phyloP scores from a whole-genome alignment of 768 basidiomycete species.

The Cubamyces sp. region DNA sequence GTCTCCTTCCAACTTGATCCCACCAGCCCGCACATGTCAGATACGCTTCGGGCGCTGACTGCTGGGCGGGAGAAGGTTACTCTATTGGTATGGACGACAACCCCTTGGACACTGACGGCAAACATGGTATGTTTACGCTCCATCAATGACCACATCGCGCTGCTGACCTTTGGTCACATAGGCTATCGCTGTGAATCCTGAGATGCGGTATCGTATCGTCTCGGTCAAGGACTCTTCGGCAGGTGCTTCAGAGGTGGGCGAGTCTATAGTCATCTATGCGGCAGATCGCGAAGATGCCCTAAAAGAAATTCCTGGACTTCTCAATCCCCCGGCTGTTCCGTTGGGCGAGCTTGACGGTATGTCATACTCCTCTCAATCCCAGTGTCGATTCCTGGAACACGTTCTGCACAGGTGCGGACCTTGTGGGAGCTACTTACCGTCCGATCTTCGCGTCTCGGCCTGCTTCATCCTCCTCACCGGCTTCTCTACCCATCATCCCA shows the following conservation, averaged over 20 bases:
- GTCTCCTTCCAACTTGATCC: slow-evolving; percentile 72
- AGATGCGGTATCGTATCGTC: slow-evolving; percentile 52
- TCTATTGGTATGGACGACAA: slow-evolving; percentile 94
- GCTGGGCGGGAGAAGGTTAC: slow-evolving; percentile 42
- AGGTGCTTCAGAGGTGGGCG: slow-evolving; percentile 15
- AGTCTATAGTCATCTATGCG: slow-evolving; percentile 49
- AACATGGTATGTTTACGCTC: slow-evolving; percentile 73
- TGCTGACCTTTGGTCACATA: slow-evolving; percentile 34
- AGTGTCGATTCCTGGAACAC: not conserved
- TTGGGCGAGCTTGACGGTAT: slow-evolving; percentile 47
- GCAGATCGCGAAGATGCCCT: slow-evolving; percentile 51
- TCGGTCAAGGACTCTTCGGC: slow-evolving; percentile 9
- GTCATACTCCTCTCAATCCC: not conserved
- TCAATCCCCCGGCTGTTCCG: not conserved
- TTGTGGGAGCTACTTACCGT: slow-evolving; percentile 63
- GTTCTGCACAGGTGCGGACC: slow-evolving; percentile 44
- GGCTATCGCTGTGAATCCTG: slow-evolving; percentile 88
- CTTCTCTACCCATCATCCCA: slow-evolving; percentile 52
- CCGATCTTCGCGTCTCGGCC: slow-evolving; percentile 53
- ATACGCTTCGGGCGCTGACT: slow-evolving; percentile 39
- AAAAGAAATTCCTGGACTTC: slow-evolving; percentile 5
- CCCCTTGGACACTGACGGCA: slow-evolving; percentile 94
- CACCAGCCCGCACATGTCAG: slow-evolving; percentile 26
- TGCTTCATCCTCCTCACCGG: slow-evolving; percentile 30
- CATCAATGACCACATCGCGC: not conserved